A percentile compares a stretch with the other conserved stretches of the same genome.
phyloP scores from a whole-genome alignment of 768 basidiomycete genomes.

The Russula dissimulans region DNA sequence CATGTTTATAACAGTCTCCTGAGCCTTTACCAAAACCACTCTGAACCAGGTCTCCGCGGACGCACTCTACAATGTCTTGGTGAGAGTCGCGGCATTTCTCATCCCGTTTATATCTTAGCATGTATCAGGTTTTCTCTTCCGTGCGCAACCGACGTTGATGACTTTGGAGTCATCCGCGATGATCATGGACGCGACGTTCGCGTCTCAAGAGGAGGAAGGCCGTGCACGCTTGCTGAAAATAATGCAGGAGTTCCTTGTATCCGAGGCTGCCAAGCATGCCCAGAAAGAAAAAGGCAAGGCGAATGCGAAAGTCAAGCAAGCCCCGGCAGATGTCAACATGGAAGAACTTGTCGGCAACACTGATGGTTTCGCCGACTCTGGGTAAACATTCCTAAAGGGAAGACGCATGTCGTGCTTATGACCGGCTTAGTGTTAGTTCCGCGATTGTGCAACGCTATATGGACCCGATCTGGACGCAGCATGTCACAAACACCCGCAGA shows the following conservation, averaged over 20 bases:
- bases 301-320: conserved; percentile 31
- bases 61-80: conserved; percentile 82
- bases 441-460: conserved; percentile 93
- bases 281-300: conserved; percentile 56
- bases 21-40: conserved; percentile 59
- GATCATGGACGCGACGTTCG: conserved; percentile 88
- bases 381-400: conserved; percentile 41
- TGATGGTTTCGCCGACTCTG: conserved; percentile 92
- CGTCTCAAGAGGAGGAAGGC: conserved; percentile 59
- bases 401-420: background rate
- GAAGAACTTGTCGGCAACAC: conserved; percentile 92
- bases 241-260: conserved; percentile 84
- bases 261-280: conserved; percentile 71
- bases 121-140: conserved; percentile 73
- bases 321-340: conserved; percentile 61
- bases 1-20: conserved; percentile 71
- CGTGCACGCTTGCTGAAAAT: conserved; percentile 72
- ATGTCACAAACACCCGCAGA: conserved; percentile 56
- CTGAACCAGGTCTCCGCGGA: conserved; percentile 48
- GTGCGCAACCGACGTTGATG: conserved; percentile 87
- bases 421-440: conserved; percentile 70
- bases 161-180: conserved; percentile 64
- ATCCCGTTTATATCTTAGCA: background rate
- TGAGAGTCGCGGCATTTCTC: conserved; percentile 26
- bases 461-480: conserved; percentile 72